Conservation (phyloP, 2,329 filamentous ascomycete genomes). For the Talaromyces sp. region DNA sequence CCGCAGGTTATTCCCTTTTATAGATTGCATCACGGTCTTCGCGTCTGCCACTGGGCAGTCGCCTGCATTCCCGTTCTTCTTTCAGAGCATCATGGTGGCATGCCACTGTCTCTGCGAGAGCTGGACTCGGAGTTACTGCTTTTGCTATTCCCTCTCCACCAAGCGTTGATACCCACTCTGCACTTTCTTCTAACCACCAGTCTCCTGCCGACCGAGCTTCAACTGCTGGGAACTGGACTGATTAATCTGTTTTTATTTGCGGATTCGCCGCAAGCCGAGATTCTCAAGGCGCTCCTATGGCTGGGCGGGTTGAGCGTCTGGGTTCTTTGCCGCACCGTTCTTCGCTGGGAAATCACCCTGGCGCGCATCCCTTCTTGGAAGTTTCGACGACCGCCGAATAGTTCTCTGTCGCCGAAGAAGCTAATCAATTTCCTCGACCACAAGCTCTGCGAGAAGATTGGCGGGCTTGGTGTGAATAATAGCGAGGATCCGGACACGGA, state of each 20-base stretch:
- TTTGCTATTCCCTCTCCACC: conserved; percentile 77
- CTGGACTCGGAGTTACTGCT: conserved; percentile 56
- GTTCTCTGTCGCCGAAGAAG: conserved; percentile 31
- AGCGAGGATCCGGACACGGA: conserved; percentile 35
- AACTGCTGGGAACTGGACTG: conserved; percentile 76
- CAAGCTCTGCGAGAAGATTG: conserved; percentile 48
- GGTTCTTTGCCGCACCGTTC: conserved; percentile 65
- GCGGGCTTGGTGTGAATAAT: conserved; percentile 26
- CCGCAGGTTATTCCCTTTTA: conserved; percentile 65
- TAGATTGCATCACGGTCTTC: conserved; percentile 54
- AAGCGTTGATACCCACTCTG: conserved; percentile 67
- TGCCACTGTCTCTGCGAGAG: conserved; percentile 27
- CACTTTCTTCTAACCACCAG: conserved; percentile 84
- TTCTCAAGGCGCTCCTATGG: conserved; percentile 82
- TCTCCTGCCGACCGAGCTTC: conserved; percentile 78
- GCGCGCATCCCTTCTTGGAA: conserved; percentile 90
- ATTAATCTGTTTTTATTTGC: conserved; percentile 78
- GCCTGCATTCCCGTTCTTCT: conserved; percentile 65
- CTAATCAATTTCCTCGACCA: conserved; percentile 40
- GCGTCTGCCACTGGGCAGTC: conserved; percentile 72
- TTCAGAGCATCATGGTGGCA: conserved; percentile 37
- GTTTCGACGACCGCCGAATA: conserved; percentile 57
- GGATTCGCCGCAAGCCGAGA: conserved; percentile 73
- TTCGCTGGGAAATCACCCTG: conserved; percentile 78
- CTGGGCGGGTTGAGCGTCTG: conserved; percentile 74